phyloP scores from a whole-genome alignment of 73 alveolate species.

The Paramecium tetraurelia region DNA sequence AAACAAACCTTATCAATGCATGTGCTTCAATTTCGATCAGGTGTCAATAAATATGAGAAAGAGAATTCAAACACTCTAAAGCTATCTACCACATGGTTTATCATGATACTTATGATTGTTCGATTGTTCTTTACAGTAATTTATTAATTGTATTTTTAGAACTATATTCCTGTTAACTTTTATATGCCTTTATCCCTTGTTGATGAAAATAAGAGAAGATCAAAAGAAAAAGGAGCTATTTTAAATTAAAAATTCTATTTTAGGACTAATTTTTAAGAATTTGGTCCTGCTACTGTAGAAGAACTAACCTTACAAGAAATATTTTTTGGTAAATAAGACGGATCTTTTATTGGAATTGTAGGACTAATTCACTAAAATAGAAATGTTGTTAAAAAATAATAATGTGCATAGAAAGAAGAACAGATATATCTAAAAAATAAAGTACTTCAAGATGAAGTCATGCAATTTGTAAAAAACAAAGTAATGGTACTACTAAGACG shows the following conservation, averaged over 20 bases:
- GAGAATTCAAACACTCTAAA: constrained; percentile 48
- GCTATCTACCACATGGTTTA: constrained; percentile 66
- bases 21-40: constrained; percentile 29
- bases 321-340: constrained; percentile 71
- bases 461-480: constrained; percentile 69
- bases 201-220: constrained; percentile 79
- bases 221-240: constrained; percentile 81
- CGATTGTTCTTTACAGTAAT: constrained; percentile 24
- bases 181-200: constrained; percentile 65
- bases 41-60: constrained; percentile 57
- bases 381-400: constrained; percentile 50
- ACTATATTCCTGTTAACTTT: constrained; percentile 1
- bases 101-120: constrained; percentile 64
- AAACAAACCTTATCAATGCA: constrained; percentile 67
- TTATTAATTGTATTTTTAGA: neutral
- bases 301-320: constrained; percentile 83
- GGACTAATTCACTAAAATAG: constrained; percentile 62
- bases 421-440: constrained; percentile 51
- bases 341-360: constrained; percentile 64
- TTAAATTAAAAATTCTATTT: constrained; percentile 83
- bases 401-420: neutral
- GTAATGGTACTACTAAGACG: constrained; percentile 87
- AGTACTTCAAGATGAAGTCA: constrained; percentile 53
- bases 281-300: constrained; percentile 70
- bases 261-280: constrained; percentile 74